Evolutionary conservation across 2,329 filamentous ascomycete genomes (phyloP).

Genomic region (Colletotrichum salicis): DNA sequence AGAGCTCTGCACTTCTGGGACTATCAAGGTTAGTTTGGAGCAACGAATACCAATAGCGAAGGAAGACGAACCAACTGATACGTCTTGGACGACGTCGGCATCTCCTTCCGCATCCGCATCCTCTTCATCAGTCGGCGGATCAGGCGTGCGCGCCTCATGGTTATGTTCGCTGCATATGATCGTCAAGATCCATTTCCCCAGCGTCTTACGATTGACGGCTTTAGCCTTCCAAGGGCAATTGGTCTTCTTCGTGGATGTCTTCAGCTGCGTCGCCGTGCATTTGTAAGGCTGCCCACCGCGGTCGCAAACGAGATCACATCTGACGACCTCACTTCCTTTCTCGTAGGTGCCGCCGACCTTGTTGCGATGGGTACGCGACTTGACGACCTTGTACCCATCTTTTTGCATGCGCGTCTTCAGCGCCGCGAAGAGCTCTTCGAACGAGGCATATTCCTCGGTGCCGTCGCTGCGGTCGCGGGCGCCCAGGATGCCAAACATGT

Average conservation of each 20-base stretch:
- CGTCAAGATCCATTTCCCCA: slow-evolving; percentile 57
- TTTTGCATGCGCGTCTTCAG: slow-evolving; percentile 54
- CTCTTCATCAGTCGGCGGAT: slow-evolving; percentile 50
- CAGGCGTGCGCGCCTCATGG: slow-evolving; percentile 56
- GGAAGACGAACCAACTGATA: slow-evolving; percentile 25
- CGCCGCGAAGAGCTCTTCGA: slow-evolving; percentile 54
- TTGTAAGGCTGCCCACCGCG: slow-evolving; percentile 56
- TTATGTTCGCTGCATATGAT: slow-evolving; percentile 57
- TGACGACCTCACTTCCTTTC: slow-evolving; percentile 55
- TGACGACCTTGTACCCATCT: slow-evolving; percentile 59
- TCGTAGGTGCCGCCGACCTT: slow-evolving; percentile 53
- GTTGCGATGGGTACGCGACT: slow-evolving; percentile 54
- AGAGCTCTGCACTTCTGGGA: slow-evolving; percentile 10
- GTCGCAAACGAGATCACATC: slow-evolving; percentile 58
- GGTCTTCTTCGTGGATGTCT: slow-evolving; percentile 58
- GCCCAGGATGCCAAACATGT: slow-evolving; percentile 57
- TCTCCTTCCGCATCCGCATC: slow-evolving; percentile 45
- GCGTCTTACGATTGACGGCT: slow-evolving; percentile 54
- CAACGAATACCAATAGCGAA: background rate
- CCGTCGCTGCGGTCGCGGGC: slow-evolving; percentile 45
- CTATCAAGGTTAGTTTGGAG: slow-evolving; percentile 6
- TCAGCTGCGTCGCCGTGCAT: slow-evolving; percentile 56
- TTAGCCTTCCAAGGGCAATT: slow-evolving; percentile 59
- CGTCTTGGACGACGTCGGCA: slow-evolving; percentile 41
- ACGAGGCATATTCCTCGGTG: slow-evolving; percentile 50